Base-by-base conservation (phyloP, 2,329 filamentous ascomycete genomes). In the Pseudofabraea citricarpa region DNA sequence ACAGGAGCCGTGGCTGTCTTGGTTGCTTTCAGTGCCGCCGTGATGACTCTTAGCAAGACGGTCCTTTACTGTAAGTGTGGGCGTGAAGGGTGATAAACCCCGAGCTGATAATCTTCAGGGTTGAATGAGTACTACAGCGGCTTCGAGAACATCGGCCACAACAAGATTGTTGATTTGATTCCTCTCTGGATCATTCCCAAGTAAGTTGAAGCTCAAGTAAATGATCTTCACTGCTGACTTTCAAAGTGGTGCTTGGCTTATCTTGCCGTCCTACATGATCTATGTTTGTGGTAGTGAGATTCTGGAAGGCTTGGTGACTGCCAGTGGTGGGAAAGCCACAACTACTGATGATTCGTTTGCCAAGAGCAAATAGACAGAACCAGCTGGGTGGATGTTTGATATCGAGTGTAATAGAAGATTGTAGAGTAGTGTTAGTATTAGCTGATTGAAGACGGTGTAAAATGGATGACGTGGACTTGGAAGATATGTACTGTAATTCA, bases 11-110 rank as follows among this genome's bases (percentile, higher is more conserved):
- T 69, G 47, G 80, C 79, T 15, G 67, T 78, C 22, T 49, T 86
- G 36, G 63, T 83, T 41, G 79, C 71, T 1, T 84, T 80, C 49
- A 70, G 71, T 39, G 72, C 74, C 16, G 73, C 74, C 5, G 64
- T 81, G 2, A 78, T 85, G 72, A 87, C 83, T 2, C 57, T 85
- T 16, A 78, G 75, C 56, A 87, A 87, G 68, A 86, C 83, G 2
- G 56, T 81, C 20, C 59, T 87, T 5, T 87, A 87, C 54, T 79
- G 82, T 81, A 53, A 68, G 73, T 68, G 32, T 50, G 40, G 29
- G 16, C 15, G 19, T 22, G 19, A 9, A n/a, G n/a, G 21, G 10
- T 37, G 7, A 9, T 12, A 18, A 6, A 23, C 6, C 5, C 21
- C 15, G 18, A 2, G 12, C 46, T 52, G 24, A 52, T 23, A 21